These are phyloP conservation scores for Cladosporium sp. DNA, from an alignment of 2,329 filamentous ascomycete genomes.

Conservation along the genomic window DNA sequence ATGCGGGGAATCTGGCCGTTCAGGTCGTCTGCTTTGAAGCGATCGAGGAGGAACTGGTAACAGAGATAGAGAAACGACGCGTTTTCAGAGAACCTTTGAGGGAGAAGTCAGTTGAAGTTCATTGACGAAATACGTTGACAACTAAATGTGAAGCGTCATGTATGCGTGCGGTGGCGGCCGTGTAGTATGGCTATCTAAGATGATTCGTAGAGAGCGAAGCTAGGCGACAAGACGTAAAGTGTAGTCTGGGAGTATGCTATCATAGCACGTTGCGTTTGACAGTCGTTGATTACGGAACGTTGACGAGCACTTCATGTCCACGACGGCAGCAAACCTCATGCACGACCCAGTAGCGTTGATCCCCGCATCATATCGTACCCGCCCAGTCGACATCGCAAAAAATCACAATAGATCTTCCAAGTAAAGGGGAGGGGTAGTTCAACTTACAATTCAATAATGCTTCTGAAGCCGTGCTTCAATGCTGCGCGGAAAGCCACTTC, in stretches of 20 bases:
- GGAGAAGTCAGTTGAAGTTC: slow-evolving; percentile 6
- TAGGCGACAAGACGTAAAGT: no score
- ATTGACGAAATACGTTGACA: no score
- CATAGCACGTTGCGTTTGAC: no score
- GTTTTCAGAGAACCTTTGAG: slow-evolving; percentile 28
- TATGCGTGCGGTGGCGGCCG: neutral
- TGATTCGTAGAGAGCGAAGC: neutral
- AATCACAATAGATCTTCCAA: no score
- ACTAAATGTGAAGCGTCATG: neutral
- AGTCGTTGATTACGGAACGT: no score
- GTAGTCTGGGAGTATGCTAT: no score
- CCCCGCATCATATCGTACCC: no score
- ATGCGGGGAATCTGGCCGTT: slow-evolving; percentile 39
- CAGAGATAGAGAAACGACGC: slow-evolving; percentile 40
- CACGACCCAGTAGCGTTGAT: no score
- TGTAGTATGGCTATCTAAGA: neutral
- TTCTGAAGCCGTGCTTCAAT: slow-evolving; percentile 43
- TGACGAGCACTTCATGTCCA: no score
- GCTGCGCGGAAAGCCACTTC: slow-evolving; percentile 47
- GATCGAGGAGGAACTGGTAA: slow-evolving; percentile 47
- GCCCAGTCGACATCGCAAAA: no score
- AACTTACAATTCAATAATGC: slow-evolving; percentile 42
- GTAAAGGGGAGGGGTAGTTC: neutral
- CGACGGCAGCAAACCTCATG: no score
- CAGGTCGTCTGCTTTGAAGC: slow-evolving; percentile 42